Conservation (phyloP, 2,329 filamentous ascomycete genomes). For the Sporothrix schenckii region DNA sequence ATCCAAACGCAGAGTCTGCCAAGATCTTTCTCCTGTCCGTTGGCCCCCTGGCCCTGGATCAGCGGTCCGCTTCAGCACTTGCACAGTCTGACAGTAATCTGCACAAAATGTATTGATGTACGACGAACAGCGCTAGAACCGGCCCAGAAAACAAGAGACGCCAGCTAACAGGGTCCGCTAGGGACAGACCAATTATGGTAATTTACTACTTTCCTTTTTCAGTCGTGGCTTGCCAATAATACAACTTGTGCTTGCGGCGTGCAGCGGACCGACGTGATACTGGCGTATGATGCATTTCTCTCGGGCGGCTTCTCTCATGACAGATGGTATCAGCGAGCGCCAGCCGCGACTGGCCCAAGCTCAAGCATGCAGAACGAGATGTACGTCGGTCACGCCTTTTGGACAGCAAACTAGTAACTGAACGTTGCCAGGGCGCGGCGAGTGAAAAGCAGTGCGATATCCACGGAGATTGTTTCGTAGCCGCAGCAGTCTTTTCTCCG, state of each 20-base stretch:
- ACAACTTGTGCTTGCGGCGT: neutral
- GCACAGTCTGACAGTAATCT: neutral
- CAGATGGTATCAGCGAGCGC: no score
- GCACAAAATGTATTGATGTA: neutral
- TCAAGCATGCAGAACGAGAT: neutral
- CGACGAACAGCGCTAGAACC: neutral
- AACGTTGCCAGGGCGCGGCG: neutral
- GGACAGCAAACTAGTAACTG: neutral
- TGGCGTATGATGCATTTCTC: neutral
- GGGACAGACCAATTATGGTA: no score
- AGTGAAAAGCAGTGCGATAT: neutral
- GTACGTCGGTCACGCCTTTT: neutral
- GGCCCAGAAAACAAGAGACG: constrained; percentile 5
- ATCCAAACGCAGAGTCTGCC: no score
- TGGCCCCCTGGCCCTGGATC: neutral
- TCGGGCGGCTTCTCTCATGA: no score
- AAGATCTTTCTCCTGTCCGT: no score
- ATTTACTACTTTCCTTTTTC: constrained; percentile 10
- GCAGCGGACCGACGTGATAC: neutral
- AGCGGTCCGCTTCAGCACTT: neutral
- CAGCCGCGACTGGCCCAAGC: neutral
- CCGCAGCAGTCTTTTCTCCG: neutral
- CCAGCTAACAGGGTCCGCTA: neutral
- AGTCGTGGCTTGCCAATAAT: constrained; percentile 6
- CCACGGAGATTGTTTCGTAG: neutral